Evolutionary conservation across 1,139 yeast genomes (phyloP), one percentile per base, ranked within the genome.

Genomic region (Schizosaccharomyces versatilis): DNA sequence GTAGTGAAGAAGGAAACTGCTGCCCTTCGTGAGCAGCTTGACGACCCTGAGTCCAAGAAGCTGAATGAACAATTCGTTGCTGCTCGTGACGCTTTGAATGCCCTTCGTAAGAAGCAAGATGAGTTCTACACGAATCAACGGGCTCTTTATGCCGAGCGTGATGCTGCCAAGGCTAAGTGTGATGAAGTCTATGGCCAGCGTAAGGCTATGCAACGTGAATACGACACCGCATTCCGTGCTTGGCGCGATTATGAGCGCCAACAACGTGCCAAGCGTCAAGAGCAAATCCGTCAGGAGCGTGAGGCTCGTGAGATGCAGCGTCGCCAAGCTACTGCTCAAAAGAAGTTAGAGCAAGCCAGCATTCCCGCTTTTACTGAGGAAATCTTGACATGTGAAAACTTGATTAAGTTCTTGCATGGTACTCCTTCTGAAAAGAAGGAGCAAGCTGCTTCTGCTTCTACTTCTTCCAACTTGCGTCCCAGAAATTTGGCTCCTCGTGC

Each of bases 331-430:
- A 67, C 62, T 17, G 73, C 73, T 38, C 61, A 65, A 59, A 78
- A 78, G 60, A 73, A 75, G 65, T 80, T 90, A 61, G 85, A 83
- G 64, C 86, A 86, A 56, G 82, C 88, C 41, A 64, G 68, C 52
- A 73, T 74, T 63, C 95, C 97, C 51, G 97, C 96, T 44, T 88
- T 83, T 71, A 78, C 81, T 59, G 71, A 71, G 53, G 90, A 85
- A 70, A 79, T 84, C 63, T 74, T 73, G 62, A 73, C 81, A 59
- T 84, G 90, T 65, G 85, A 84, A 69, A 72, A 74, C 60, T 73
- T 85, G 65, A 74, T 86, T 67, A 65, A 55, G 57, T 15, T 49
- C 40, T 38, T 38, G 9, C 58, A 56, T 12, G 59, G 56, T 32
- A 54, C 61, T 10, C 60, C 57, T 47, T 56, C 57, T 38, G 64